phyloP scores from a whole-genome alignment of 495 filamentous ascomycete species.

The Aspergillus baeticus region DNA sequence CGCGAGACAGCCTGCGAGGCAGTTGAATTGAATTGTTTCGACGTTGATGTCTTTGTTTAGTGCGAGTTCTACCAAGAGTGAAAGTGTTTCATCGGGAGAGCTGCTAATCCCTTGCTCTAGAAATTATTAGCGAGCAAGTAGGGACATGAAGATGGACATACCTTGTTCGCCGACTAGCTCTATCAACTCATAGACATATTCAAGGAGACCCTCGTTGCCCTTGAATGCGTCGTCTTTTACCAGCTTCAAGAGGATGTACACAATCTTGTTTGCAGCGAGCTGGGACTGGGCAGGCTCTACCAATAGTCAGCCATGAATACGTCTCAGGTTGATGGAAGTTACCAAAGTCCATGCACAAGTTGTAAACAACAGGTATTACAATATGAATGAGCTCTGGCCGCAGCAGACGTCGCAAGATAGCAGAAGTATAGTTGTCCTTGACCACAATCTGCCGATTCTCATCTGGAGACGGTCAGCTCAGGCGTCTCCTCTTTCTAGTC shows the following conservation, averaged over 20 bases:
- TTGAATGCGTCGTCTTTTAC: constrained; percentile 33
- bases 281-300: constrained; percentile 56
- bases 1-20: constrained; percentile 31
- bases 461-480: constrained; percentile 47
- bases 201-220: constrained; percentile 33
- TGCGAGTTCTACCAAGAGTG: constrained; percentile 36
- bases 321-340: constrained; percentile 4
- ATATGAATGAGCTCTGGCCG: constrained; percentile 52
- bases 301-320: constrained; percentile 14
- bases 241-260: constrained; percentile 40
- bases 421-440: constrained; percentile 52
- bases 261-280: constrained; percentile 57
- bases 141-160: constrained; percentile 8
- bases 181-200: constrained; percentile 40
- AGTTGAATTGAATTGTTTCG: constrained; percentile 32
- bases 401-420: constrained; percentile 52
- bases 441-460: constrained; percentile 69
- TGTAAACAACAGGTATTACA: constrained; percentile 67
- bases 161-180: constrained; percentile 44
- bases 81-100: constrained; percentile 41
- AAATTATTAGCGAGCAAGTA: constrained; percentile 7
- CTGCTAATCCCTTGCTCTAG: constrained; percentile 36
- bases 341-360: constrained; percentile 77
- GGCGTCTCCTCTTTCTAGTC: not conserved
- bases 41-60: constrained; percentile 22